Evolutionary conservation across 1,284 basidiomycete species (phyloP), one percentile per base, ranked within the genome.

Genomic region (Inonotus hispidus): DNA sequence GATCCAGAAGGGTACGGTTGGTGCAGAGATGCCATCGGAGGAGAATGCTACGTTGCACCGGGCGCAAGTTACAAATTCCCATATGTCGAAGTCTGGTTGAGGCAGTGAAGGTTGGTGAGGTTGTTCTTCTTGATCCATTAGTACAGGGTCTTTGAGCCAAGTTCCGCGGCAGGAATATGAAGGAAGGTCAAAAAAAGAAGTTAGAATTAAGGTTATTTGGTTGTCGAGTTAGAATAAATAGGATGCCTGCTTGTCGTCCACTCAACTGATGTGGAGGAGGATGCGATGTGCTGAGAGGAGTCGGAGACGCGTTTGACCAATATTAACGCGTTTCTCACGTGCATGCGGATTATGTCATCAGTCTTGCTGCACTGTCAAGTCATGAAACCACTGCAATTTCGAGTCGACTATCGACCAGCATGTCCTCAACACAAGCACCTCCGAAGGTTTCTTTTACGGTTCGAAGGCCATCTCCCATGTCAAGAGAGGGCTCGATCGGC

Each of bases 1-100:
- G 61, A 92, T 76, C 90, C 90, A 92, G 70, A 92, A 92, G 0
- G 90, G 90, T 25, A 88, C 74, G 21, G 72, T 68, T 7, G 83
- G 82, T 3, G 79, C 73, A 0, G 79, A 79, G 54, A 76, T 73
- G 53, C 79, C 75, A 11, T 72, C 72, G 13, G 80, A 73, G 16
- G 74, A 68, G 67, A 87, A 91, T 0, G 83, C 79, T 23, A 88
- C 75, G 65, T 84, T 83, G 66, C 90, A 92, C 68, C 79, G 77
- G 0, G 81, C 74, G 68, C 90, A 92, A 56, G 74, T 74, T 8
- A 90, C 84, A 65, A 88, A 90, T 56, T 90, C 85, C 90, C 90
- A 92, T 70, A 90, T 87, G 66, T 87, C 84, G 61, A 82, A 79
- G 16, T 64, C 63, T 52, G 35, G 21, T 19, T 55, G 56, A 21